A percentile compares a stretch with the other conserved stretches of the same genome.
phyloP scores from a whole-genome alignment of 108 stramenopile species.

The Bacterosira constricta region DNA sequence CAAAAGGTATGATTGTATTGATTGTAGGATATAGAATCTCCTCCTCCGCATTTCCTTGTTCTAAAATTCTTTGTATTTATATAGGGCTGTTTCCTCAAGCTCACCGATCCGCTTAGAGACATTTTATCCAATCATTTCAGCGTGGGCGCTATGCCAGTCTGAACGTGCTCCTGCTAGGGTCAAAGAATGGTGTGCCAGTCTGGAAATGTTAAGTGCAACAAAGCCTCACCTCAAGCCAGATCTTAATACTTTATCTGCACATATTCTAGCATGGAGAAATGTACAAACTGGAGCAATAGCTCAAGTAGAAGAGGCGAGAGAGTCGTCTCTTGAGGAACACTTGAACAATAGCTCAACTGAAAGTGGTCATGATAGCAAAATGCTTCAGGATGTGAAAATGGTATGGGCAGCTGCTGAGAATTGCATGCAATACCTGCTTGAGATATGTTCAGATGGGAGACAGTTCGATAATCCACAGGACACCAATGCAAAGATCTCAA shows the following conservation, averaged over 20 bases:
- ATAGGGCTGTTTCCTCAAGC: conserved; percentile 2
- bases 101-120: conserved; percentile 43
- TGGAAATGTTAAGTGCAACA: conserved; percentile 12
- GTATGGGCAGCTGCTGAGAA: conserved; percentile 26
- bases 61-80: not conserved
- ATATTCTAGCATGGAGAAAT: conserved; percentile 34
- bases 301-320: not conserved
- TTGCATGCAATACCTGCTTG: conserved; percentile 19
- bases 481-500: conserved; percentile 14
- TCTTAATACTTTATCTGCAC: conserved; percentile 23
- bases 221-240: conserved; percentile 32
- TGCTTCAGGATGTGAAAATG: conserved; percentile 2
- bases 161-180: conserved; percentile 56
- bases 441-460: conserved; percentile 9
- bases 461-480: conserved; percentile 10
- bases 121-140: conserved; percentile 75
- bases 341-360: not conserved
- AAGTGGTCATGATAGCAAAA: not conserved
- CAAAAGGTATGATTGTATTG: conserved; percentile 28
- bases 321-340: not conserved
- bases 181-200: conserved; percentile 54
- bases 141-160: conserved; percentile 60
- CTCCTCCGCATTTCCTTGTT: not conserved
- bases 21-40: no score
- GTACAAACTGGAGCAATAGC: conserved; percentile 14